Evolutionary conservation across 2,329 filamentous ascomycete genomes (phyloP), one percentile per base, ranked within the genome.

Genomic region (Bertia moriformis): DNA sequence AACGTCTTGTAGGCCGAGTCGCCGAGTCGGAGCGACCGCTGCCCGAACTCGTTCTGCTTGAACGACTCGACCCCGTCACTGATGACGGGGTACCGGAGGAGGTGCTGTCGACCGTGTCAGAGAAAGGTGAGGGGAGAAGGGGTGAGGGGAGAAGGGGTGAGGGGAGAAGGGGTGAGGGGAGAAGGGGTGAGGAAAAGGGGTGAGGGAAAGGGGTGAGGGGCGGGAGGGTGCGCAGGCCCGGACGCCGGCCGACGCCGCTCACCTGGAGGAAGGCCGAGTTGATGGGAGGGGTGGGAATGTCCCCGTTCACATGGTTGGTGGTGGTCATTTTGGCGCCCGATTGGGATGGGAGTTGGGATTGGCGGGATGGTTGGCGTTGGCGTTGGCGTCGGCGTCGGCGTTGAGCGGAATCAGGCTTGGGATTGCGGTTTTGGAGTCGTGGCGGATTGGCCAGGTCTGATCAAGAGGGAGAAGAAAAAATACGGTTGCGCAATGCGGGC

Each of bases 51-150:
- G 63, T 89, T 85, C 54, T 73, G 66, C 62, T 87, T 84, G 71
- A 93, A 80, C 54, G 75, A 78, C 44, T 73, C 65, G 60, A 94
- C 75, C 52, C 78, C 66, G 59, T 93, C 86, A 54, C 74, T 75
- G 54, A 95, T 73, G 47, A 93, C 61, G 30, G 89, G 89, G 62
- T 93, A 94, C 47, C 79, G 80, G 49, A 78, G 69, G 45, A 95
- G 70, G 56, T 95, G 88, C 85, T 93, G 49, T 30, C 12, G 19
- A 20, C 19, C 24, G 36, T 38, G 41, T 27, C 41, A 41, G 44
- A 50, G 41, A 29, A 35, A 18, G 30, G 20, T n/a, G 22, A 17
- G 33, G n/a, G 14, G 24, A 35, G 37, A 19, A 39, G 37, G 22
- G 2, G 18, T 35, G 37, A 38, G 18, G 37, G 38, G 39, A n/a